Evolutionary conservation across 768 basidiomycete genomes (phyloP).

Genomic region (Dacryopinax primogenitus): DNA sequence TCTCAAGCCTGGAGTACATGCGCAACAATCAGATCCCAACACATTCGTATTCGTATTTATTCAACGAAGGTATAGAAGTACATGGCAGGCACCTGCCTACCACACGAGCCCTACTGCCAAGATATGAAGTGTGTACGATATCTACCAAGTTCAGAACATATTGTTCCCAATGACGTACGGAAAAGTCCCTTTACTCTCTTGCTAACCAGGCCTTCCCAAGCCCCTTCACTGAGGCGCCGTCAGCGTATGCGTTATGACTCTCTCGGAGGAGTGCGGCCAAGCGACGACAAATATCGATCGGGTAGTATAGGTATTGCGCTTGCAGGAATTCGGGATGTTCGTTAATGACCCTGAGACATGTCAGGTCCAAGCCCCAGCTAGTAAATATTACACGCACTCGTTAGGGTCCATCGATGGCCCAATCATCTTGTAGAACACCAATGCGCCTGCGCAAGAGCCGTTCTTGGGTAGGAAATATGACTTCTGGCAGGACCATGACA

Average conservation of each 20-base stretch:
- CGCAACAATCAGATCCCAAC: too few relatives aligned
- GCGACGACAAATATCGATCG: conserved; percentile 59
- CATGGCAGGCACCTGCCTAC: background rate
- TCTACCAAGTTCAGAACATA: background rate
- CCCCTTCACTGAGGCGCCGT: conserved; percentile 25
- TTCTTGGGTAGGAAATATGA: conserved; percentile 48
- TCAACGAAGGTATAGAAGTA: background rate
- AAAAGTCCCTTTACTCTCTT: background rate
- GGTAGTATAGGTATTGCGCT: conserved; percentile 78
- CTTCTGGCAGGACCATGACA: conserved; percentile 54
- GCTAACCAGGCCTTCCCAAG: background rate
- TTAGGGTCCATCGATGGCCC: conserved; percentile 47
- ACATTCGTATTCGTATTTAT: background rate
- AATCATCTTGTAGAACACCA: conserved; percentile 73
- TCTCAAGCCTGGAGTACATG: too few relatives aligned
- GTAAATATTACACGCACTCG: conserved; percentile 29
- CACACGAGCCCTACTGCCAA: background rate
- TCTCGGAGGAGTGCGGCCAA: conserved; percentile 58
- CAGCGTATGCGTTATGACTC: conserved; percentile 65
- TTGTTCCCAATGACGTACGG: too few relatives aligned
- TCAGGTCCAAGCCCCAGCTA: background rate
- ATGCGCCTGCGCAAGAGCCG: conserved; percentile 55
- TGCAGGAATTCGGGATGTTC: conserved; percentile 74
- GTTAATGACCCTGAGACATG: conserved; percentile 38
- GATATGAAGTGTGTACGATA: background rate